Percentiles rank a stretch among this genome's conserved stretches.
These are phyloP conservation scores for Termitomyces sp. DNA, from an alignment of 768 basidiomycete genomes.

Conservation along the genomic window DNA sequence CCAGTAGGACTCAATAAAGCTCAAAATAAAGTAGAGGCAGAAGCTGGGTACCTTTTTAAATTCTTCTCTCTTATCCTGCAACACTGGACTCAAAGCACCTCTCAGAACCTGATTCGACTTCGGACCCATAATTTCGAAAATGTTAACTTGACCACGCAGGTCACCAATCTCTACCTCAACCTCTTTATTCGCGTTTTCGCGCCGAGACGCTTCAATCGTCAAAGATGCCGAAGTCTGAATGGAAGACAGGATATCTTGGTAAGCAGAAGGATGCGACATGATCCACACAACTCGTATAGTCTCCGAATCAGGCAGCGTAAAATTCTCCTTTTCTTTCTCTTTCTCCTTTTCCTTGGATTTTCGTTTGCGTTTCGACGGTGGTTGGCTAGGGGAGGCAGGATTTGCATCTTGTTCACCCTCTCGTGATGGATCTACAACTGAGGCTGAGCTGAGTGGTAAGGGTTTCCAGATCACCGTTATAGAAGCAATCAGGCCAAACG, in stretches of 20 bases:
- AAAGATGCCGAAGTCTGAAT: conserved; percentile 50
- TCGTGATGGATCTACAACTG: conserved; percentile 1
- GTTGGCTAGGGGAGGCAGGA: conserved; percentile 4
- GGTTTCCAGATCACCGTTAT: conserved; percentile 74
- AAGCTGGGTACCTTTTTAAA: conserved; percentile 49
- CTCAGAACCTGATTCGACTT: conserved; percentile 72
- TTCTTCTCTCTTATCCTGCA: conserved; percentile 45
- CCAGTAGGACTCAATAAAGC: not conserved
- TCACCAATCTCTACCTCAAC: conserved; percentile 64
- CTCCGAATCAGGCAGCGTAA: conserved; percentile 10
- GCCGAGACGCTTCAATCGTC: conserved; percentile 34
- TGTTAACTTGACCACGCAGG: conserved; percentile 64
- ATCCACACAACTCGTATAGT: conserved; percentile 61
- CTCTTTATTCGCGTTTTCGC: conserved; percentile 18
- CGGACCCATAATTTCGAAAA: conserved; percentile 90
- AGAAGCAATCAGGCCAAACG: conserved; percentile 68
- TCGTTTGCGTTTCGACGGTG: conserved; percentile 13
- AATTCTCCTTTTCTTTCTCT: conserved; percentile 27
- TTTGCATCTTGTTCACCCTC: not conserved
- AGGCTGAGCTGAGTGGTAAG: not conserved
- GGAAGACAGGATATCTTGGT: conserved; percentile 49
- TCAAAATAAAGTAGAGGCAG: not conserved
- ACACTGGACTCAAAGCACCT: conserved; percentile 52
- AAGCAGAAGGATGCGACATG: conserved; percentile 73
- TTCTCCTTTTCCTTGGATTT: conserved; percentile 27